Evolutionary conservation across 2,329 filamentous ascomycete species (phyloP), one percentile per base, ranked within the genome.

Genomic region (Aspergillus chevalieri): DNA sequence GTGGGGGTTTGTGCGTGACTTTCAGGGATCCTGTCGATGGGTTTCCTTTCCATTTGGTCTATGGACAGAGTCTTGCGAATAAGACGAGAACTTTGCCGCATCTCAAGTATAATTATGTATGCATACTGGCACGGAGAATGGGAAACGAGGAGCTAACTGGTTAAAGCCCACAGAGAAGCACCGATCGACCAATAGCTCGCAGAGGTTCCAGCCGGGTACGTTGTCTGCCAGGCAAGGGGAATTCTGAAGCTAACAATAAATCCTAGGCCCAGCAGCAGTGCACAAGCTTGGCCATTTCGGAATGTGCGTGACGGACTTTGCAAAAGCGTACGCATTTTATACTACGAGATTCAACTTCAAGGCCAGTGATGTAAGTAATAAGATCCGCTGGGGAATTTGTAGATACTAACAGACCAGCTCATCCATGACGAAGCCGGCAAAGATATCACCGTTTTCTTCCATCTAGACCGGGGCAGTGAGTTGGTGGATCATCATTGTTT

Each of bases 401-500:
- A 17, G 2, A 26, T 6, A 10, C 21, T 44, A 6, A 28, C 6
- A 4, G 3, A 26, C 14, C 19, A 52, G 50, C 43, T 53, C 19
- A 44, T 53, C 5, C 49, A 53, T 19, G 48, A 51, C 19, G 10
- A 10, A 7, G 44, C 36, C 8, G 49, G 51, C 19, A 57, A 51
- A n/a, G 70, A 76, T 44, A 68, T 76, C 6, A 71, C 73, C 0
- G 65, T 70, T 4, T 82, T 83, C 56, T 55, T 74, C 7, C 79
- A 81, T 55, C 66, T 83, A n/a, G 79, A 82, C 55, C 67, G 73
- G 1, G 80, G 79, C 0, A 56, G 66, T 0, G 65, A 68, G 1
- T 72, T 70, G 48, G 70, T 74, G 0, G 80, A 83, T 59, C 80
- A 83, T 56, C 80, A 83, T 57, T 70, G 67, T 3, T 76, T 82